Evolutionary conservation across 1,284 basidiomycete genomes (phyloP), one percentile per base, ranked within the genome.

Genomic region (Hemileia vastatrix): DNA sequence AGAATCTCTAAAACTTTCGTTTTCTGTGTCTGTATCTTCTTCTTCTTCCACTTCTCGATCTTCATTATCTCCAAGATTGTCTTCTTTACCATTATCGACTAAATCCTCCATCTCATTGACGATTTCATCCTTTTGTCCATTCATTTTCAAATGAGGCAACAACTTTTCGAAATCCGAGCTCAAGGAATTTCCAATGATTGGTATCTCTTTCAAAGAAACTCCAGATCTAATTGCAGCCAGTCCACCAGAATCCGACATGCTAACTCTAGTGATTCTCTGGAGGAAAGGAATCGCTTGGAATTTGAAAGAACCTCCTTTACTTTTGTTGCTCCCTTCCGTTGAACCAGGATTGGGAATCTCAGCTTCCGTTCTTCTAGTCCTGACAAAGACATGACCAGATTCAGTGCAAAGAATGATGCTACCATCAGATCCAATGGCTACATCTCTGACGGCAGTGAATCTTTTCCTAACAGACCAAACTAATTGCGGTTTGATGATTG

Each of bases 381-480:
- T 84, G 23, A 93, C 82, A 71, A 89, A 97, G 32, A 96, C 92
- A 70, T 97, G 92, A 0, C 94, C 94, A 1, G 92, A 92, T 68
- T 87, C 85, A 0, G 94, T 97, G 77, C 90, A 95, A 47, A 97
- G 82, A 70, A 96, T 86, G 70, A 97, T 83, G 5, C 86, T 84
- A 1, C 92, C 90, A 68, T 96, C 91, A 0, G 84, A 79, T 15
- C 92, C 90, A 19, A 97, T 81, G 0, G 90, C 92, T 6, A 95
- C 86, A 72, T 97, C 93, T 81, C 43, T 47, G 31, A 43, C 58
- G 6, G 58, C 43, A 13, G 23, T 54, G 24, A 44, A 44, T 40
- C 13, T 44, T 47, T 54, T 60, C 13, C n/a, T 47, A 11, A 49
- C 52, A 24, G 32, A 43, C 58, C 58, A 60, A 44, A 60, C 50